Percentiles rank a stretch among this genome's conserved stretches.
Evolutionary conservation across 345 rosid species (phyloP).

Genomic region (Garcia nutans): DNA sequence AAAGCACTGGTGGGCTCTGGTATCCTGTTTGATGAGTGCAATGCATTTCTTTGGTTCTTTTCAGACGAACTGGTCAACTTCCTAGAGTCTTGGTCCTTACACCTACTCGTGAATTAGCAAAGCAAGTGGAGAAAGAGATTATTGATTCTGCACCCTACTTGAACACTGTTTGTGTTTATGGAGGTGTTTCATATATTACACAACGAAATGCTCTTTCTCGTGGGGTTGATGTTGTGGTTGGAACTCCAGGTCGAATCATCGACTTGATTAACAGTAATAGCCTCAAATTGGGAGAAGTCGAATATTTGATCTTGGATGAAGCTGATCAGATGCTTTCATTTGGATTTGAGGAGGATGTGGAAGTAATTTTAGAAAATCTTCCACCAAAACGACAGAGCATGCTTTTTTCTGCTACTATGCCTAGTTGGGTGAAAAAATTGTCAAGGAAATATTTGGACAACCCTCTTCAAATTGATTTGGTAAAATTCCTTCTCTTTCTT

Average conservation of each 20-base stretch:
- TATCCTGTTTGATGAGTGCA: constrained; percentile 9
- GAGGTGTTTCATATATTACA: constrained; percentile 82
- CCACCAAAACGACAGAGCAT: constrained; percentile 86
- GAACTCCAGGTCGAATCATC: constrained; percentile 95
- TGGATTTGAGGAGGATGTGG: constrained; percentile 96
- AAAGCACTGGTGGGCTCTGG: constrained; percentile 36
- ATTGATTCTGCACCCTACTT: constrained; percentile 86
- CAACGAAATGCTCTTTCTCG: constrained; percentile 82
- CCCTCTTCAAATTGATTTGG: constrained; percentile 92
- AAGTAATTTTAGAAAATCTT: constrained; percentile 77
- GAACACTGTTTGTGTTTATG: constrained; percentile 87
- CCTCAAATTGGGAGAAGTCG: constrained; percentile 84
- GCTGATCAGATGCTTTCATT: constrained; percentile 99
- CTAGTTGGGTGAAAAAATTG: constrained; percentile 90
- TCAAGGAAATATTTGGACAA: constrained; percentile 84
- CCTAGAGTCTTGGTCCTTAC: constrained; percentile 81
- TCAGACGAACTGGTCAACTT: constrained; percentile 64
- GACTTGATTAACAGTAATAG: constrained; percentile 74
- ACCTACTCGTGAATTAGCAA: constrained; percentile 90
- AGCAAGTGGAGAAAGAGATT: constrained; percentile 95
- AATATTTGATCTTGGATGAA: constrained; percentile 95
- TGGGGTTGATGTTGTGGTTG: constrained; percentile 97
- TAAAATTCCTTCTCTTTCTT: constrained; percentile 24
- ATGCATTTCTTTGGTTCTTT: constrained; percentile 18
- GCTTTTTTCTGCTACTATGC: constrained; percentile 99